These are phyloP conservation scores for Xylaria sp. DNA, from an alignment of 2,329 filamentous ascomycete species.

Conservation along the genomic window DNA sequence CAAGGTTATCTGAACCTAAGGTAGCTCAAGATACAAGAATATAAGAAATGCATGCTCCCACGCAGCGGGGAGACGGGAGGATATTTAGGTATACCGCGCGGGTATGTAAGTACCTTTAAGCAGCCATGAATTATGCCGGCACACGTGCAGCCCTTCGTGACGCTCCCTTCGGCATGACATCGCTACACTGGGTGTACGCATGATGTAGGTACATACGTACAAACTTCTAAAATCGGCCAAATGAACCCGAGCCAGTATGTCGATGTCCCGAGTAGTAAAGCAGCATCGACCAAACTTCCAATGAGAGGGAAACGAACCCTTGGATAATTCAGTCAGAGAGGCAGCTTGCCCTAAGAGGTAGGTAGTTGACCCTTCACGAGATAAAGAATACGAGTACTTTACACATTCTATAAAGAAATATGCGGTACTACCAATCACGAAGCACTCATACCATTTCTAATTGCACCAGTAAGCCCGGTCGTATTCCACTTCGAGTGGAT, in stretches of 20 bases:
- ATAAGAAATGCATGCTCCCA: background rate
- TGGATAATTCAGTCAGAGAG: background rate
- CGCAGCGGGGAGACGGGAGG: background rate
- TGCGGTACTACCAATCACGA: conserved; percentile 1
- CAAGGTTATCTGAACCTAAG: background rate
- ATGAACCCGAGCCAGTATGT: background rate
- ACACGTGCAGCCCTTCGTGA: conserved; percentile 17
- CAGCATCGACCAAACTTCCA: background rate
- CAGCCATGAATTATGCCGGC: conserved; percentile 14
- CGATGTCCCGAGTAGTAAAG: background rate
- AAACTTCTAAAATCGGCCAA: background rate
- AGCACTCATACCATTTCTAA: background rate
- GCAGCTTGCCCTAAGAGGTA: background rate
- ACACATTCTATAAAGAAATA: background rate
- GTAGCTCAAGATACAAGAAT: background rate
- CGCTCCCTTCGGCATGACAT: conserved; percentile 16
- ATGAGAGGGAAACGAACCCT: background rate
- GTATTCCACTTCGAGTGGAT: conserved; percentile 7
- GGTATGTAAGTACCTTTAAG: background rate
- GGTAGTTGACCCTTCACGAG: background rate
- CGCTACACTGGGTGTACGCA: background rate
- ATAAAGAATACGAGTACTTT: background rate
- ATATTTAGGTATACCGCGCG: background rate
- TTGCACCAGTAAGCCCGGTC: conserved; percentile 8
- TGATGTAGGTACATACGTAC: background rate